Evolutionary conservation across 2,329 filamentous ascomycete species (phyloP).

Genomic region (Pestalotiopsis sp.): DNA sequence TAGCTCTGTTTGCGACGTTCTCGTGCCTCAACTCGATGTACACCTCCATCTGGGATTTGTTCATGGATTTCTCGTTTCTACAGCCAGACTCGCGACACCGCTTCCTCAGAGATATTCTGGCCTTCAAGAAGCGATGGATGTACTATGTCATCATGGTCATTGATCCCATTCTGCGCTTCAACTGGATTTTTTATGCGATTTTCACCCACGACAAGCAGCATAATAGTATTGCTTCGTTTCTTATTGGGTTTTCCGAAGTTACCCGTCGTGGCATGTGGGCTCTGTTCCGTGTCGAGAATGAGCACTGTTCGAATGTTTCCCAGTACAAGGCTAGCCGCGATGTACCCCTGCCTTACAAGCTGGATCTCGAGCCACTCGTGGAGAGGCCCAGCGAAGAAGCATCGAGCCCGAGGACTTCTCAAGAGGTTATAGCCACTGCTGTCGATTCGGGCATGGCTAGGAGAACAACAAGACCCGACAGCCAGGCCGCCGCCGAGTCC

Average conservation of each 20-base stretch:
- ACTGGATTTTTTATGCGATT: conserved; percentile 93
- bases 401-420: conserved; percentile 18
- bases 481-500: conserved; percentile 6
- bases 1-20: conserved; percentile 78
- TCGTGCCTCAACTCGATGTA: conserved; percentile 84
- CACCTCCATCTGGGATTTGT: conserved; percentile 86
- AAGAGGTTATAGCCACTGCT: not conserved
- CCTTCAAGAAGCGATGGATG: conserved; percentile 75
- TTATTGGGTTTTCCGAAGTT: conserved; percentile 78
- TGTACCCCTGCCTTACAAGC: conserved; percentile 80
- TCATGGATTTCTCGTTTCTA: conserved; percentile 95
- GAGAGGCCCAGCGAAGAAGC: conserved; percentile 40
- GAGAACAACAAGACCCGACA: not conserved
- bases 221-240: conserved; percentile 79
- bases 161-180: conserved; percentile 85
- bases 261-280: conserved; percentile 88
- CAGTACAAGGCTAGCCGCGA: conserved; percentile 90
- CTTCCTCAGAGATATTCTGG: conserved; percentile 76
- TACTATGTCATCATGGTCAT: conserved; percentile 86
- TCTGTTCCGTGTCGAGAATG: conserved; percentile 93
- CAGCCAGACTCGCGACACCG: conserved; percentile 71
- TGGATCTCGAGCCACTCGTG: conserved; percentile 46
- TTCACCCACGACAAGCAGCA: conserved; percentile 81
- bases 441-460: not conserved
- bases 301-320: conserved; percentile 90